phyloP scores from a whole-genome alignment of 768 basidiomycete genomes.

The Xerocomellus intermedius region DNA sequence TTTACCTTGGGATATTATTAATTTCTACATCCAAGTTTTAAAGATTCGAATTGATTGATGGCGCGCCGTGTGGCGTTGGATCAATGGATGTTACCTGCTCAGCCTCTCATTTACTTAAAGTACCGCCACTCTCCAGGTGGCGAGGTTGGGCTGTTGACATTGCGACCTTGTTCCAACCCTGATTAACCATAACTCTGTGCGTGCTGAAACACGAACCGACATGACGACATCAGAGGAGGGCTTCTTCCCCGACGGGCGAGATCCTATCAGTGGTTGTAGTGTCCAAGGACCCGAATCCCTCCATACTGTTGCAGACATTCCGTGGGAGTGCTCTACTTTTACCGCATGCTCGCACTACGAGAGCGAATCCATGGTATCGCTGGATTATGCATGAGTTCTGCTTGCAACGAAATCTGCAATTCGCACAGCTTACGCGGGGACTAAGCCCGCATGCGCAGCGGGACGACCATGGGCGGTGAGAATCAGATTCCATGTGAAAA shows the following conservation, averaged over 20 bases:
- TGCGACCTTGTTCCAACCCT: conserved; percentile 27
- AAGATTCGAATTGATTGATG: conserved; percentile 22
- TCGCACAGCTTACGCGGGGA: conserved; percentile 26
- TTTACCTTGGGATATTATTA: background rate
- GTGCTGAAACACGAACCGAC: conserved; percentile 12
- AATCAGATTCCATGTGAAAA: conserved; percentile 20
- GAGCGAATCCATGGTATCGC: background rate
- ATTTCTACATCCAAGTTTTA: background rate
- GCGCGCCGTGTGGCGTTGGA: conserved; percentile 22
- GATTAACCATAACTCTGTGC: conserved; percentile 13
- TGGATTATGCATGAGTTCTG: background rate
- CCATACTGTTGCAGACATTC: background rate
- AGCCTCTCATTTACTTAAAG: conserved; percentile 17
- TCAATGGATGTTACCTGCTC: conserved; percentile 15
- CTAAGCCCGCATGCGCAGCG: conserved; percentile 14
- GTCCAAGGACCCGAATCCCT: background rate
- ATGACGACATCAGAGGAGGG: conserved; percentile 1
- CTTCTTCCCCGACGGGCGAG: background rate
- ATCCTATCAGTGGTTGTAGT: background rate
- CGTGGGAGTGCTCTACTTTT: background rate
- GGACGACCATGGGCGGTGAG: conserved; percentile 21
- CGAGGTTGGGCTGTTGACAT: conserved; percentile 22
- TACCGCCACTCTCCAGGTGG: conserved; percentile 19
- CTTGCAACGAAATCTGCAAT: background rate
- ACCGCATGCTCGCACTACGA: background rate